These are phyloP conservation scores for Clavispora asparagi DNA, from an alignment of 805 yeast species.

Conservation along the genomic window DNA sequence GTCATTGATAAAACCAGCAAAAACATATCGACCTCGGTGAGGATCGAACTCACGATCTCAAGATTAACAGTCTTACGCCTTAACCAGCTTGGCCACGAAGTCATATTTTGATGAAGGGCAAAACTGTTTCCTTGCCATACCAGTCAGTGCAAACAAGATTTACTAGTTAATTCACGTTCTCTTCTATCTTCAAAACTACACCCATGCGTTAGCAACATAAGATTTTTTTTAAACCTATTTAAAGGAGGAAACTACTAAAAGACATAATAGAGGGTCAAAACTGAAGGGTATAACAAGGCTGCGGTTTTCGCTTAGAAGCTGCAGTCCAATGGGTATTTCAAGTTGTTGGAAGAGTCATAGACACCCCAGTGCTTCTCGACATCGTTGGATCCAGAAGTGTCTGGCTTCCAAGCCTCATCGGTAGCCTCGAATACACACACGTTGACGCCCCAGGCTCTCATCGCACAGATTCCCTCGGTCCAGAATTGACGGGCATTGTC, in stretches of 20 bases:
- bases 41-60: constrained; percentile 20
- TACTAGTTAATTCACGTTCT: no score
- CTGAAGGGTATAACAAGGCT: not conserved
- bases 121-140: not conserved
- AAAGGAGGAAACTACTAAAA: constrained; percentile 1
- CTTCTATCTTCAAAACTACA: no score
- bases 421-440: constrained; percentile 91
- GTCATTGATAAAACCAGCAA: not conserved
- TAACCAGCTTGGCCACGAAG: constrained; percentile 20
- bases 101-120: constrained; percentile 1
- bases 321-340: constrained; percentile 37
- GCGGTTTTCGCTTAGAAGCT: constrained; percentile 14
- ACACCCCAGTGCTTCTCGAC: constrained; percentile 98
- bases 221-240: not conserved
- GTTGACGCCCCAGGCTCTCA: constrained; percentile 94
- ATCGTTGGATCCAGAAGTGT: constrained; percentile 75
- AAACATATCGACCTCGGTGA: constrained; percentile 15
- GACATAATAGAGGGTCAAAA: not conserved
- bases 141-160: not conserved
- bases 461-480: constrained; percentile 86
- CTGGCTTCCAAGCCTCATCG: constrained; percentile 96
- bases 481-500: constrained; percentile 76
- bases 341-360: constrained; percentile 47
- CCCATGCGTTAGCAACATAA: not conserved
- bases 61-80: constrained; percentile 20